These are phyloP conservation scores for Jamesozyma spencerorum DNA, from an alignment of 805 yeast species.

Conservation along the genomic window DNA sequence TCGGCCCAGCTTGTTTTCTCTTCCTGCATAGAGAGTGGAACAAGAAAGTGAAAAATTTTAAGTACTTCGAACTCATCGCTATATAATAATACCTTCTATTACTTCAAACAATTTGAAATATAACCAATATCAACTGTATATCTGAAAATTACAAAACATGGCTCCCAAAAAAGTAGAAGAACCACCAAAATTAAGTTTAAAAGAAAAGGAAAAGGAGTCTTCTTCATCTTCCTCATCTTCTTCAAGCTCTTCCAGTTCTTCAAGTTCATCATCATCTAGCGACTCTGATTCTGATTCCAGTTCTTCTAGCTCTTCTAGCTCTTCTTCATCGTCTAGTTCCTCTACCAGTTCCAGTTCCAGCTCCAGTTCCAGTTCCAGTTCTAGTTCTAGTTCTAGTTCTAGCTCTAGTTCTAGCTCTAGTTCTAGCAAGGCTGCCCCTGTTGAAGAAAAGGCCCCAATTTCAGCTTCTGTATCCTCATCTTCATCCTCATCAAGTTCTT, in stretches of 20 bases:
- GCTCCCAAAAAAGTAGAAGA: slow-evolving; percentile 5
- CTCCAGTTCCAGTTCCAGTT: slow-evolving; percentile 9
- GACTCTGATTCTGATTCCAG: slow-evolving; percentile 10
- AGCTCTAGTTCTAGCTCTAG: slow-evolving; percentile 10
- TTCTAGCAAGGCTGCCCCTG: slow-evolving; percentile 4
- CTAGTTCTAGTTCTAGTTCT: slow-evolving; percentile 11
- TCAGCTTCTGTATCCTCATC: slow-evolving; percentile 2
- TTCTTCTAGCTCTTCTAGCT: slow-evolving; percentile 7
- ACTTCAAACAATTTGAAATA: background rate
- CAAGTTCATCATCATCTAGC: slow-evolving; percentile 1
- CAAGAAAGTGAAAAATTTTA: too few species aligned
- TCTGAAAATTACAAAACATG: background rate
- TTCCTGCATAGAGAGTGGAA: too few species aligned
- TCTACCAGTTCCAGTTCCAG: slow-evolving; percentile 6
- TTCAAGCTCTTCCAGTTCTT: slow-evolving; percentile 5
- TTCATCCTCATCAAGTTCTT: slow-evolving; percentile 12
- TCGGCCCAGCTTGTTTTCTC: too few species aligned
- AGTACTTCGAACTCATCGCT: background rate
- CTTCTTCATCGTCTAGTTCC: slow-evolving; percentile 8
- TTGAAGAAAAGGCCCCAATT: background rate
- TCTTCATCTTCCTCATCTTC: slow-evolving; percentile 5
- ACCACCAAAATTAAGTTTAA: slow-evolving; percentile 25
- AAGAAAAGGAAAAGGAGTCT: slow-evolving; percentile 14
- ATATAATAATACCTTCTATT: background rate
- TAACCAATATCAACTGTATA: background rate